Conservation (phyloP, 75 land plant species). For the Selaginella tamariscina region DNA sequence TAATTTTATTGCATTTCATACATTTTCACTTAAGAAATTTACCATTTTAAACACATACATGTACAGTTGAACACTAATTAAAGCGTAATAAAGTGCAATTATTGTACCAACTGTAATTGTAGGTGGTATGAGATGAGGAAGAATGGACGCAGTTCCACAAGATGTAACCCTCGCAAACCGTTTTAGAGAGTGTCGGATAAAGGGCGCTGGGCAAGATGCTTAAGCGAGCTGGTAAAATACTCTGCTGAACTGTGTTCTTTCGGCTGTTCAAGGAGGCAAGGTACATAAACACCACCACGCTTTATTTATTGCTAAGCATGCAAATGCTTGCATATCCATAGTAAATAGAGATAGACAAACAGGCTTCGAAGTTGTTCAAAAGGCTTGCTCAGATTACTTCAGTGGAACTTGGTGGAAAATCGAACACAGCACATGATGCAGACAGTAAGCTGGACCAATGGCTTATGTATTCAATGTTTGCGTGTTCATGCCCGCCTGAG, state of each 20-base stretch:
- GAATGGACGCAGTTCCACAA: slow-evolving; percentile 74
- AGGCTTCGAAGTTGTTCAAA: slow-evolving; percentile 70
- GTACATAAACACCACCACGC: too few species aligned
- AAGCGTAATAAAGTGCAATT: too few species aligned
- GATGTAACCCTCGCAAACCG: slow-evolving; percentile 75
- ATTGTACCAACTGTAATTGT: too few species aligned
- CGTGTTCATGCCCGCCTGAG: slow-evolving; percentile 89
- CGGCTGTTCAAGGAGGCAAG: slow-evolving; percentile 83
- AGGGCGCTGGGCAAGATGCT: slow-evolving; percentile 90
- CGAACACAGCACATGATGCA: slow-evolving; percentile 57
- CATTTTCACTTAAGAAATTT: too few species aligned
- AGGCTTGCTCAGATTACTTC: slow-evolving; percentile 85
- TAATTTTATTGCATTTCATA: too few species aligned
- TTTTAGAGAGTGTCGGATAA: slow-evolving; percentile 88
- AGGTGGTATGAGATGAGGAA: slow-evolving; percentile 76
- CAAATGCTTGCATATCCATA: too few species aligned
- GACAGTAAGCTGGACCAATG: slow-evolving; percentile 95
- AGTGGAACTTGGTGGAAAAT: slow-evolving; percentile 78
- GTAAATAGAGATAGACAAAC: too few species aligned
- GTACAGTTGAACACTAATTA: too few species aligned
- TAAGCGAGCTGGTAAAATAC: slow-evolving; percentile 84
- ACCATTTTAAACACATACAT: too few species aligned
- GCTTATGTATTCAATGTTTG: slow-evolving; percentile 98
- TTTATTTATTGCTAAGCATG: too few species aligned
- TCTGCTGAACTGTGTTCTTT: slow-evolving; percentile 86